These are phyloP conservation scores for Sclerotinia minor DNA, from an alignment of 2,329 filamentous ascomycete genomes.

Conservation along the genomic window DNA sequence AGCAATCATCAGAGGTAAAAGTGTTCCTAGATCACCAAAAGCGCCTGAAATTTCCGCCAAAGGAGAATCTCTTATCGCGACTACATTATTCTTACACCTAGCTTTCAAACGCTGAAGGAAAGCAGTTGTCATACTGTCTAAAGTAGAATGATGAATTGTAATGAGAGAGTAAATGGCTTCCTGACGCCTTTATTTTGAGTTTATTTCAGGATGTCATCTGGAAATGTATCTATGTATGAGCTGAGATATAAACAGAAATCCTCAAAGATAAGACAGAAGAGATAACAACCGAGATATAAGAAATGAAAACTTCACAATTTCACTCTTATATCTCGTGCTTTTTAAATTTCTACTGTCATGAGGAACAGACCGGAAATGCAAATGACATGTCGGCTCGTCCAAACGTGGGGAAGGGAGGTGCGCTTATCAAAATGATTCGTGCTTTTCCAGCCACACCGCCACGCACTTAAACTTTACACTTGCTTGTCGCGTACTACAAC, in stretches of 20 bases:
- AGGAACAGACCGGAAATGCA: constrained; percentile 1
- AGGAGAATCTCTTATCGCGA: constrained; percentile 55
- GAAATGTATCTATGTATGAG: too few species aligned
- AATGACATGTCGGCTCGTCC: background rate
- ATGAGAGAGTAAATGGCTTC: background rate
- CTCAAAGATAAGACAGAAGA: background rate
- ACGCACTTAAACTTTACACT: constrained; percentile 17
- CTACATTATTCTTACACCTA: constrained; percentile 51
- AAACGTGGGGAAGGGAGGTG: constrained; percentile 1
- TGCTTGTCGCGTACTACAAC: constrained; percentile 21
- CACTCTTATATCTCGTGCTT: background rate
- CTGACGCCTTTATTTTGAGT: background rate
- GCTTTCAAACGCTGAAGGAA: constrained; percentile 8
- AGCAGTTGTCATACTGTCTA: constrained; percentile 4
- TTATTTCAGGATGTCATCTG: background rate
- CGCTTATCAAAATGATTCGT: background rate
- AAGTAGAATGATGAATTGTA: background rate
- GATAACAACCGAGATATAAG: background rate
- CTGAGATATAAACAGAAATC: background rate
- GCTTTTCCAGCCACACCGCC: constrained; percentile 27
- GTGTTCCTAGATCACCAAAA: constrained; percentile 83
- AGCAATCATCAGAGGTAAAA: constrained; percentile 85
- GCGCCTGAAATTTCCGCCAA: constrained; percentile 83
- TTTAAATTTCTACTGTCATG: constrained; percentile 19
- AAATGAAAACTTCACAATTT: background rate